Percentiles rank a stretch among this genome's conserved stretches.
Conservation (phyloP, 345 rosid species). For the Turnera subulata region DNA sequence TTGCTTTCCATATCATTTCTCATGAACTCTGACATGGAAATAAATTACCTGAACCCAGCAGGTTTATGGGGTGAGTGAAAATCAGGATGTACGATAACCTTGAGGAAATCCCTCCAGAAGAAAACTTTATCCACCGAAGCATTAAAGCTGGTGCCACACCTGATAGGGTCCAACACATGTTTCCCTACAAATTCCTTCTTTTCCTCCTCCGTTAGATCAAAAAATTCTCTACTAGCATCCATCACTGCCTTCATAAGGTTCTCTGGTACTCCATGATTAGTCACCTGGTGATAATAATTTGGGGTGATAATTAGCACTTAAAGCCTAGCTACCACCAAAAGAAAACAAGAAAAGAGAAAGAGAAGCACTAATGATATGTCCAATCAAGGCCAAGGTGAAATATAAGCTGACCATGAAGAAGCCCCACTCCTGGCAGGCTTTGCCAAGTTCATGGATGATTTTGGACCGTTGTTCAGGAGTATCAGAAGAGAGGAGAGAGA, state of each 20-base stretch:
- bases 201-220: constrained; percentile 47
- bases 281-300: too few species aligned
- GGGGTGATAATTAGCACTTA: too few species aligned
- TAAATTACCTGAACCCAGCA: constrained; percentile 36
- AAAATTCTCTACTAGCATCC: constrained; percentile 28
- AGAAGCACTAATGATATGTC: too few species aligned
- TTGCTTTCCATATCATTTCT: too few species aligned
- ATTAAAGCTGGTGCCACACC: constrained; percentile 57
- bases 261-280: constrained; percentile 48
- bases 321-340: too few species aligned
- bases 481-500: constrained; percentile 35
- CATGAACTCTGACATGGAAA: too few species aligned
- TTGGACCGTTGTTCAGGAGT: constrained; percentile 27
- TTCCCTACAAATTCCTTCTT: constrained; percentile 39
- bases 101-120: constrained; percentile 54
- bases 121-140: constrained; percentile 32
- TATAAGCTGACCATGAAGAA: constrained; percentile 60
- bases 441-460: constrained; percentile 33
- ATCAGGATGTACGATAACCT: constrained; percentile 36
- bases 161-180: constrained; percentile 46
- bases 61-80: constrained; percentile 47
- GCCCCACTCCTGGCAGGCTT: constrained; percentile 59
- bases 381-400: too few species aligned
- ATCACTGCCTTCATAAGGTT: constrained; percentile 30
- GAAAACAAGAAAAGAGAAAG: too few species aligned